Evolutionary conservation across 2,329 filamentous ascomycete genomes (phyloP), one percentile per base, ranked within the genome.

Genomic region (Parascedosporium putredinis): DNA sequence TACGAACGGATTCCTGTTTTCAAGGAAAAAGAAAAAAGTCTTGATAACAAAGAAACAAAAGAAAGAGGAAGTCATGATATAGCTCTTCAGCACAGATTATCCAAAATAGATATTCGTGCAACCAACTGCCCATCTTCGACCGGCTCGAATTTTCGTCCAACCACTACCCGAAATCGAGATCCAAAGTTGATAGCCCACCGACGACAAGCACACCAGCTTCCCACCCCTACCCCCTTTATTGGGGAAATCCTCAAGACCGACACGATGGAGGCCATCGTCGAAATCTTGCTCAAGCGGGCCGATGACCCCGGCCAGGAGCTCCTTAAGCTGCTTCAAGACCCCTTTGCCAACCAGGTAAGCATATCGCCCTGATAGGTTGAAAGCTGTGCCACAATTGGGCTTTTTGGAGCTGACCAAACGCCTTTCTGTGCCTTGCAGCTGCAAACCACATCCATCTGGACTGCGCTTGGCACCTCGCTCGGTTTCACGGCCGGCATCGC

Each of bases 381-480:
- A 36, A 38, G 27, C 31, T 47, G 14, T n/a, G n/a, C n/a, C n/a
- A n/a, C n/a, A n/a, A n/a, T n/a, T n/a, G n/a, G n/a, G n/a, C n/a
- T n/a, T n/a, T n/a, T n/a, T n/a, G n/a, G n/a, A 27, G 42, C 18
- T 31, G 27, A 50, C 50, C 54, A 49, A 51, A 47, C 42, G 27
- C 14, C 34, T 46, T 40, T 7, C 27, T 31, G 27, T 31, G 16
- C 46, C 23, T 42, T 49, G 50, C 54, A 75, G 71, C 63, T 75
- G 34, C 64, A 67, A 59, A 60, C 71, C 61, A 67, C 76, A 51
- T 84, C 89, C 40, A 75, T 96, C 53, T 81, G 83, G 67, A 84
- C 87, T 52, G 88, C 90, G 45, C 70, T 97, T 42, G 86, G 74
- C 55, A 88, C 86, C 20, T 95, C 91, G 3, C 62, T 96, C 42